Evolutionary conservation across 768 basidiomycete species (phyloP), one percentile per base, ranked within the genome.

Genomic region (Pulveroboletus ravenelii): DNA sequence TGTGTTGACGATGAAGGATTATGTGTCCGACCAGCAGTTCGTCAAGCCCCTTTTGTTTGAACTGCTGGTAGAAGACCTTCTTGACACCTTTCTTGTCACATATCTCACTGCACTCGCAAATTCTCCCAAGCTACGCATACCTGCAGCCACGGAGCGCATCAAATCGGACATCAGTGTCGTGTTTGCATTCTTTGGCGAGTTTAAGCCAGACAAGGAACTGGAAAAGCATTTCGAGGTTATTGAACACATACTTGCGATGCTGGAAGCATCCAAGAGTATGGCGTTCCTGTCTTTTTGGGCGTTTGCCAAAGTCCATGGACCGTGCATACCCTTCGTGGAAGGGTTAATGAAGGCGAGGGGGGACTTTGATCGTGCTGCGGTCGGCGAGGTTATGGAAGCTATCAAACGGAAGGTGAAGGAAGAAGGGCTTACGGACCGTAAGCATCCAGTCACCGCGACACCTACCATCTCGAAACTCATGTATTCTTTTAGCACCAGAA

Each of bases 1-100:
- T 47, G 78, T 96, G 53, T 90, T 93, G 71, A 99, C 96, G 37
- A 89, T 98, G 77, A 80, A 86, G 47, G 96, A 99, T 62, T 98
- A 98, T 70, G 93, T 93, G 84, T 67, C 77, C n/a, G 96, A 98
- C 69, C 89, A 94, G 63, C 78, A 81, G 40, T 96, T 86, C 62
- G 84, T 99, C 52, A 96, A 97, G 64, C 78, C 89, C 13, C 85
- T 89, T 6, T 77, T 99, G 40, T 84, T 97, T 56, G 94, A 97
- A 54, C 78, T 98, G 20, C 76, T 98, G 31, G 75, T 96, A 14
- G 94, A 96, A 64, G 93, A 98, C 62, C 81, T 98, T 31, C 75
- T 97, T 47, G 93, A 97, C 63, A 72, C 85, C 6, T 94, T 95
- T 74, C 78, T 99, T 34, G 84, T 95, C 62, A 78, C 79, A 8